These are phyloP conservation scores for Durotheca rogersii DNA, from an alignment of 495 filamentous ascomycete species.

Conservation along the genomic window DNA sequence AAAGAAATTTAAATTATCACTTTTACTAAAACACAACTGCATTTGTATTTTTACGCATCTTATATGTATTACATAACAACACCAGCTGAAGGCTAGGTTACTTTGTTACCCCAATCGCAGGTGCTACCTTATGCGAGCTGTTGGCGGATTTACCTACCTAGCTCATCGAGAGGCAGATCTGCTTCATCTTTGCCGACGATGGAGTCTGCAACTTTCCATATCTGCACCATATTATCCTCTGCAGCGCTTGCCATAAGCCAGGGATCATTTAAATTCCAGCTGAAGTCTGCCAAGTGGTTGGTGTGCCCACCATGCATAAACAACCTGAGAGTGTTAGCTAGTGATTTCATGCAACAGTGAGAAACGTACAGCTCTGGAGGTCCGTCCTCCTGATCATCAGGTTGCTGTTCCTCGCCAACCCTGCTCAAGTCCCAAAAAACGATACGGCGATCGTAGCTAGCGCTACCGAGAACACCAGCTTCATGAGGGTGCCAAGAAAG, in stretches of 20 bases:
- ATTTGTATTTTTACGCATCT: not conserved
- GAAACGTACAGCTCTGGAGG: slow-evolving; percentile 84
- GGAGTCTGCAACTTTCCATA: slow-evolving; percentile 91
- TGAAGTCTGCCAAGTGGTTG: slow-evolving; percentile 92
- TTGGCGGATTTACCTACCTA: slow-evolving; percentile 63
- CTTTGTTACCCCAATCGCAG: not conserved
- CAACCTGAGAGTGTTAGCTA: slow-evolving; percentile 53
- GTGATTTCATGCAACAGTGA: not conserved
- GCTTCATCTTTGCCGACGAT: slow-evolving; percentile 82
- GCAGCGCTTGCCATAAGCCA: slow-evolving; percentile 94
- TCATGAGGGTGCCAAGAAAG: slow-evolving; percentile 93
- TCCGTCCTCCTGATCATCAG: slow-evolving; percentile 95
- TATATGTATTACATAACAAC: no score
- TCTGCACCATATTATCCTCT: slow-evolving; percentile 94
- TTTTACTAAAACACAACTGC: not conserved
- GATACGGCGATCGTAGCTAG: slow-evolving; percentile 87
- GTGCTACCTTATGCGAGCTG: not conserved
- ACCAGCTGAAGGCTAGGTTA: no score
- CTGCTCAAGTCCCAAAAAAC: slow-evolving; percentile 94
- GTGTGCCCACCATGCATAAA: slow-evolving; percentile 99
- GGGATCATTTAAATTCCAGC: slow-evolving; percentile 93
- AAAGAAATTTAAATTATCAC: not conserved
- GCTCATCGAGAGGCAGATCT: slow-evolving; percentile 74
- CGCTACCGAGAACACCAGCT: slow-evolving; percentile 81
- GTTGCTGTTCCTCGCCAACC: slow-evolving; percentile 89